A percentile compares a stretch with the other conserved stretches of the same genome.
phyloP scores from a whole-genome alignment of 306 rosid species.

The Begonia masoniana region DNA sequence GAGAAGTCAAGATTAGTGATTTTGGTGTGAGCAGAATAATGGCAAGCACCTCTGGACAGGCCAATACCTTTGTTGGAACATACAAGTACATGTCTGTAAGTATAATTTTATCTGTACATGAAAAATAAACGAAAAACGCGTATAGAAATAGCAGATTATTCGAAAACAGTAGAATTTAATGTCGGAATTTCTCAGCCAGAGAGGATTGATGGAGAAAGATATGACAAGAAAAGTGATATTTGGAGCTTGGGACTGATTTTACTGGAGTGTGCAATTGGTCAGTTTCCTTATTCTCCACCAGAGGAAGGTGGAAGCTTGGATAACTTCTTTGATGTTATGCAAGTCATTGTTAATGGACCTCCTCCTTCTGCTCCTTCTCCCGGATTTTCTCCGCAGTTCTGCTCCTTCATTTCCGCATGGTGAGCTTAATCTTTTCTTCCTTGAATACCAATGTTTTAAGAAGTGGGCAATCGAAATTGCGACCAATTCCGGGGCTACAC shows the following conservation, averaged over 20 bases:
- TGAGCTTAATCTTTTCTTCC: conserved; percentile 17
- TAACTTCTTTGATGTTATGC: conserved; percentile 65
- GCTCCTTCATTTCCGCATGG: conserved; percentile 93
- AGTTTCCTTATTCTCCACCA: conserved; percentile 73
- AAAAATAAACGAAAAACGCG: no score
- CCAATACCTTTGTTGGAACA: conserved; percentile 89
- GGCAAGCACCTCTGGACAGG: conserved; percentile 88
- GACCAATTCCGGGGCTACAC: no score
- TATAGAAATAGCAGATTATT: no score
- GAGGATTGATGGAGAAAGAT: conserved; percentile 63
- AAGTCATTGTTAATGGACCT: conserved; percentile 55
- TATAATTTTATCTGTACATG: conserved; percentile 4
- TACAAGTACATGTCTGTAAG: conserved; percentile 92
- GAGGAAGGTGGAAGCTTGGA: conserved; percentile 61
- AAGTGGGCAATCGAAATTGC: background rate
- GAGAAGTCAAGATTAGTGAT: conserved; percentile 96
- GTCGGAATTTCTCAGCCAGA: conserved; percentile 61
- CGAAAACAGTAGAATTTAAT: no score
- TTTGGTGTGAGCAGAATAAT: conserved; percentile 94
- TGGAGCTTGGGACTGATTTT: conserved; percentile 92
- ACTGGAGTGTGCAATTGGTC: conserved; percentile 89
- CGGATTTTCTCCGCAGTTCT: conserved; percentile 72
- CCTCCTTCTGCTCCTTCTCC: conserved; percentile 73
- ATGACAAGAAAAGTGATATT: conserved; percentile 86
- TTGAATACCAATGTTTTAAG: background rate